These are phyloP conservation scores for Penicillium chermesinum DNA, from an alignment of 495 filamentous ascomycete genomes.

Conservation along the genomic window DNA sequence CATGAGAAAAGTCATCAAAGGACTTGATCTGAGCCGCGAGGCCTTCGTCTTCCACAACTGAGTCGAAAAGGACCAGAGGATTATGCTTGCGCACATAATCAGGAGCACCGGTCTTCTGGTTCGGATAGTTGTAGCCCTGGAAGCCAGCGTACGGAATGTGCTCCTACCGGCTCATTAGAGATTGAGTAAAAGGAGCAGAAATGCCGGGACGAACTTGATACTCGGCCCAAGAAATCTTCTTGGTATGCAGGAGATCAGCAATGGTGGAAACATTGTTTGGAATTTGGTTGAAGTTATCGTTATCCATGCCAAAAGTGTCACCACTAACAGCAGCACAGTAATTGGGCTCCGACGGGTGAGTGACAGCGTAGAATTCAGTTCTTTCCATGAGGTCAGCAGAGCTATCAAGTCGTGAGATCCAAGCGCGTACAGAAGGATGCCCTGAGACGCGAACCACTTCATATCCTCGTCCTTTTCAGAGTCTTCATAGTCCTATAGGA, in stretches of 20 bases:
- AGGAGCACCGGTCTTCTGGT: conserved; percentile 46
- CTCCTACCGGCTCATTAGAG: conserved; percentile 46
- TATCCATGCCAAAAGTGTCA: conserved; percentile 65
- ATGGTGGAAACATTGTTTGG: conserved; percentile 60
- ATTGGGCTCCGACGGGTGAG: conserved; percentile 69
- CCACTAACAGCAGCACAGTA: conserved; percentile 59
- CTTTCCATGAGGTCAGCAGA: conserved; percentile 3
- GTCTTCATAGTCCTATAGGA: conserved; percentile 48
- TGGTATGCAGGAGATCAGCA: conserved; percentile 62
- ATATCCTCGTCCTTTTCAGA: conserved; percentile 48
- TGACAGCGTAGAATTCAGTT: conserved; percentile 57
- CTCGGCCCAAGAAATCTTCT: conserved; percentile 61
- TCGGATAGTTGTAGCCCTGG: conserved; percentile 50
- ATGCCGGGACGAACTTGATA: conserved; percentile 56
- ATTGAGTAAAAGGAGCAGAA: too few species aligned
- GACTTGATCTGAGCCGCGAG: conserved; percentile 61
- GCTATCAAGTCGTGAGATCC: not conserved
- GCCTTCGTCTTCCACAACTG: conserved; percentile 46
- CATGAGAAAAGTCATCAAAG: conserved; percentile 55
- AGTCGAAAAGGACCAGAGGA: conserved; percentile 56
- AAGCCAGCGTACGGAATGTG: conserved; percentile 63
- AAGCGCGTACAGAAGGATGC: conserved; percentile 44
- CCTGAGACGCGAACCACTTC: conserved; percentile 52
- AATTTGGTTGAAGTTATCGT: conserved; percentile 54
- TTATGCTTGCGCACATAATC: conserved; percentile 77